Evolutionary conservation across 306 rosid species (phyloP).

Genomic region (Quercus mongolica): DNA sequence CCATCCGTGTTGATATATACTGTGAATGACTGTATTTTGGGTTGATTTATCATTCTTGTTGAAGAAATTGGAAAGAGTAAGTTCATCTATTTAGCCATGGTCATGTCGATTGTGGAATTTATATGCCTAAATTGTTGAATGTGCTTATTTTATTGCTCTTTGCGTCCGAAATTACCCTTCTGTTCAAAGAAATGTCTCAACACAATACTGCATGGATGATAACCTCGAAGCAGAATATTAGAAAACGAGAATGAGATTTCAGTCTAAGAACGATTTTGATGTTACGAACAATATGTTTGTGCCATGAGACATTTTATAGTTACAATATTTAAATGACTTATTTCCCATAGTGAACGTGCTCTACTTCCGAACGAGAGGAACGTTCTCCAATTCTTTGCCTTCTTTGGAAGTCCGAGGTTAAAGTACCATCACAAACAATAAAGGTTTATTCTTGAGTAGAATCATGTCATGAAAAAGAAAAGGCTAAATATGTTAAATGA

Average conservation of each 20-base stretch:
- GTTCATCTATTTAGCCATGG: too few species aligned
- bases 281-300: conserved; percentile 5
- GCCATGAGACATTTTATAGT: conserved; percentile 1
- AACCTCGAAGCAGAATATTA: neutral
- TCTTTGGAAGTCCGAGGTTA: too few species aligned
- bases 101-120: too few species aligned
- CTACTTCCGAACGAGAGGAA: neutral
- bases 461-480: too few species aligned
- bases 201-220: conserved; percentile 54
- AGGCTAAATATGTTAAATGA: too few species aligned
- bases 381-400: neutral
- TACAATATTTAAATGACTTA: neutral
- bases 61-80: neutral
- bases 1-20: neutral
- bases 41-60: neutral
- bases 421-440: too few species aligned
- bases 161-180: too few species aligned
- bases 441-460: too few species aligned
- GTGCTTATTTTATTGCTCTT: too few species aligned
- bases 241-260: conserved; percentile 8
- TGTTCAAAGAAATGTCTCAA: too few species aligned
- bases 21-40: neutral
- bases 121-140: too few species aligned
- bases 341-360: conserved; percentile 18
- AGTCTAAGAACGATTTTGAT: conserved; percentile 23